phyloP scores from a whole-genome alignment of 257 asterid species.

The Gardenia jasminoides region DNA sequence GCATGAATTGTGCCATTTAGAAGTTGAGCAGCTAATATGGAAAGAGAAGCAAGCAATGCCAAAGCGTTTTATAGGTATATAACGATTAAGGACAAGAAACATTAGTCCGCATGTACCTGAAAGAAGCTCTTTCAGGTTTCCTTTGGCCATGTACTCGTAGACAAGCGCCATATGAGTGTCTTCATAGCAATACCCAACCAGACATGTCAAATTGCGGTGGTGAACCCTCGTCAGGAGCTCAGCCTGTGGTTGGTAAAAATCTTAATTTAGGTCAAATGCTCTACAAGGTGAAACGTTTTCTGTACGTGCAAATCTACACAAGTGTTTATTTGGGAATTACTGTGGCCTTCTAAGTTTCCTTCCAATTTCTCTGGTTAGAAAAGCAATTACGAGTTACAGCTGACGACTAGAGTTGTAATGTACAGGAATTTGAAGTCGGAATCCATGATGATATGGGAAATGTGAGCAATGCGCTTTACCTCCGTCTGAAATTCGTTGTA shows the following conservation, averaged over 20 bases:
- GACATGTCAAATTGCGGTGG: conserved; percentile 38
- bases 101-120: conserved; percentile 21
- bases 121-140: conserved; percentile 33
- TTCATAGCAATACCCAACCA: conserved; percentile 47
- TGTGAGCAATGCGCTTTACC: conserved; percentile 15
- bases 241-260: conserved; percentile 28
- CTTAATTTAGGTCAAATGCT: neutral
- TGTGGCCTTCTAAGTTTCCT: neutral
- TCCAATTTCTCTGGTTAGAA: neutral
- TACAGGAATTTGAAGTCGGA: no score
- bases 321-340: neutral
- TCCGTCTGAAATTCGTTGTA: conserved; percentile 31
- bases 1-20: neutral
- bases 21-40: no score
- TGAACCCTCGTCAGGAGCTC: conserved; percentile 41
- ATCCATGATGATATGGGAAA: no score
- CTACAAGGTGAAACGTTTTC: neutral
- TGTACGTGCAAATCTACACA: neutral
- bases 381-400: no score
- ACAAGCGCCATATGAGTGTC: conserved; percentile 35
- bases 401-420: neutral
- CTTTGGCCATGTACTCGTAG: conserved; percentile 45
- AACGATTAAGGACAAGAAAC: neutral
- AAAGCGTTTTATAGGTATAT: no score
- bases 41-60: no score